These are phyloP conservation scores for Erodium maritimum DNA, from an alignment of 345 rosid species.

Conservation along the genomic window DNA sequence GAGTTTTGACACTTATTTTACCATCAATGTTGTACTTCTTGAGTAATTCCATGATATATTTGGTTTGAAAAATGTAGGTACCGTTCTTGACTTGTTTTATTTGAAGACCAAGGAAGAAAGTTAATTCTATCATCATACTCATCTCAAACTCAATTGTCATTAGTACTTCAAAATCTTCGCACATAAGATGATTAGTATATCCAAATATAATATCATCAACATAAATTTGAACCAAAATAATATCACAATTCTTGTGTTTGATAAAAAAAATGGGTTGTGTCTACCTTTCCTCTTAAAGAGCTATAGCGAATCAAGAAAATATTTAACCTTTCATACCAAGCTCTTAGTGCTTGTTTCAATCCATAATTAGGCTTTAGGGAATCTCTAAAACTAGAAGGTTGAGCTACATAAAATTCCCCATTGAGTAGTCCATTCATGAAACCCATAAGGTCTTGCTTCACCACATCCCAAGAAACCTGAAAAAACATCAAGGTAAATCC, in stretches of 20 bases:
- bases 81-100: background rate
- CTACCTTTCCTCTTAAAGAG: background rate
- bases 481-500: no score
- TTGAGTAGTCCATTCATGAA: constrained; percentile 8
- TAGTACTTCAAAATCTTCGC: no score
- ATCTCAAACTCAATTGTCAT: constrained; percentile 1
- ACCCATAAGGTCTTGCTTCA: no score
- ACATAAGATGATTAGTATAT: no score
- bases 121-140: background rate
- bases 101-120: background rate
- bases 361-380: constrained; percentile 6
- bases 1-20: no score
- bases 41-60: background rate
- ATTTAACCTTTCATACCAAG: constrained; percentile 7
- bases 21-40: background rate
- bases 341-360: constrained; percentile 6
- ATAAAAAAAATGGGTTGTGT: constrained; percentile 6
- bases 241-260: constrained; percentile 2
- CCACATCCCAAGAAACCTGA: no score
- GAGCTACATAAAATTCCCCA: constrained; percentile 11
- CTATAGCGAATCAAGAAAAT: background rate
- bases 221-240: constrained; percentile 4
- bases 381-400: constrained; percentile 2
- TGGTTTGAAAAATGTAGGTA: background rate
- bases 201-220: no score